phyloP scores from a whole-genome alignment of 164 flowering plant species.

The Malania oleifera region DNA sequence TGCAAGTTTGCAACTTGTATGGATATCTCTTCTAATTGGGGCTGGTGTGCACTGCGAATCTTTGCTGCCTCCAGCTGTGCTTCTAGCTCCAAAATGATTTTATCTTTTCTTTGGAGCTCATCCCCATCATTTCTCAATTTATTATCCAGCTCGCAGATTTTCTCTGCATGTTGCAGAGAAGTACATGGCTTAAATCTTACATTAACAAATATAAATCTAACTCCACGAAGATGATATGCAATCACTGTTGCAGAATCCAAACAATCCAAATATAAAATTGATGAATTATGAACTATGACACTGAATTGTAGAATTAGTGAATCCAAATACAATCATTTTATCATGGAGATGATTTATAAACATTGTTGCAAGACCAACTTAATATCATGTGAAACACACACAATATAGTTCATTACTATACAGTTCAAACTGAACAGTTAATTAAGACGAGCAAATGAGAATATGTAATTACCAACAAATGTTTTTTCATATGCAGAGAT shows the following conservation, averaged over 20 bases:
- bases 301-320: too few relatives aligned
- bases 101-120: constrained; percentile 43
- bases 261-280: too few relatives aligned
- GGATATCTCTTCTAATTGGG: constrained; percentile 59
- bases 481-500: constrained; percentile 31
- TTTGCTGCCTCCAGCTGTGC: constrained; percentile 45
- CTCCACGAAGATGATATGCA: too few relatives aligned
- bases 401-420: neutral
- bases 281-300: too few relatives aligned
- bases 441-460: neutral
- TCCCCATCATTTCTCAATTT: constrained; percentile 27
- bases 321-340: neutral
- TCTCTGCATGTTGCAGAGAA: constrained; percentile 32
- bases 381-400: too few relatives aligned
- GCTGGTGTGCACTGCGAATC: constrained; percentile 17
- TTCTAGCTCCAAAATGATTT: constrained; percentile 39
- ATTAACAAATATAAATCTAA: neutral
- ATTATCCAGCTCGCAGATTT: constrained; percentile 36
- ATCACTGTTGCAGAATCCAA: too few relatives aligned
- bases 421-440: neutral
- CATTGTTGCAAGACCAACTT: neutral
- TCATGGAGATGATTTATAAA: too few relatives aligned
- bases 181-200: neutral
- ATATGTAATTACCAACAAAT: constrained; percentile 37
- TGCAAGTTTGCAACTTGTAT: neutral